Base-by-base conservation (phyloP, 257 asterid genomes). In the Hygrophila difformis region DNA sequence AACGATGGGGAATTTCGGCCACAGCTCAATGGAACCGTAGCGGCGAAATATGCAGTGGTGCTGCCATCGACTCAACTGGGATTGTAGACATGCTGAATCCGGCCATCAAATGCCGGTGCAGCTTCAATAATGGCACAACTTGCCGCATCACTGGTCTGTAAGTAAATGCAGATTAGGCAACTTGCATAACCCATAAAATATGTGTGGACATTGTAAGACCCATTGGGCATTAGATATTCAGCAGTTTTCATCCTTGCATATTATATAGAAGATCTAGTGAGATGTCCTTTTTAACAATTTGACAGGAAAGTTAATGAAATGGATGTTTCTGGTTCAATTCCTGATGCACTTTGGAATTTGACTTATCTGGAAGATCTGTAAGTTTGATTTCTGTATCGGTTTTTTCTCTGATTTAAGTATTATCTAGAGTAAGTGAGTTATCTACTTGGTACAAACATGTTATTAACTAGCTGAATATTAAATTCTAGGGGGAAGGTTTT, bases 331-430 rank as follows among this genome's bases (percentile, higher is more conserved):
- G 73, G 78, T 9, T 50, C 59, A 26, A 15, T 70, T n/a, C 82
- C 82, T 0, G 70, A 67, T 15, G 82, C 67, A 56, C 70, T 75
- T 20, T 70, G 82, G 76, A 70, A 51, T 65, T 49, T 75, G 67
- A 67, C 82, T 28, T 61, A 37, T 49, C 78, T 75, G 38, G 59
- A 56, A 18, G 23, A 55, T 48, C 13, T 75, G 82, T 75, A 75
- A 51, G 78, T 42, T 64, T 35, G 2, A 24, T 53, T 39, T 40
- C 21, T 16, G 22, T 11, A 24, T 26, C 15, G 2, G 4, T 2
- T 33, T 26, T 14, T 6, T 57, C 15, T 7, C 6, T 5, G 7
- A 22, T 8, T 5, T n/a, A 35, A 14, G 13, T 49, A 21, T 17
- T 10, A 18, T 23, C 20, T 18, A 8, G 11, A 5, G 22, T 38